Evolutionary conservation across 768 basidiomycete genomes (phyloP), one percentile per base, ranked within the genome.

Genomic region (Boletus fagicola): DNA sequence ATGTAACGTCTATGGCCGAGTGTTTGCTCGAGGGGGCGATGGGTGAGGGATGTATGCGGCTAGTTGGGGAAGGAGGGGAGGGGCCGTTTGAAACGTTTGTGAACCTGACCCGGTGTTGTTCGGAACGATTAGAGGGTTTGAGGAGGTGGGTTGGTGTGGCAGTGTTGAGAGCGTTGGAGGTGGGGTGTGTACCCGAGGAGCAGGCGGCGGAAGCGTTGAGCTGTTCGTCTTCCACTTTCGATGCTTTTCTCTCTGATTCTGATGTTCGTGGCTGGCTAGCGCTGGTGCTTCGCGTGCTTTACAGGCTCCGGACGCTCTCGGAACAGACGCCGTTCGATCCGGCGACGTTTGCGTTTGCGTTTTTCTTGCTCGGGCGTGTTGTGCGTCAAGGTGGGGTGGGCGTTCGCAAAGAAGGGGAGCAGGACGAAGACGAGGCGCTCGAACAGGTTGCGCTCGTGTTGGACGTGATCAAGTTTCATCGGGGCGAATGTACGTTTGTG

Each of bases 241-340:
- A 20, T 5, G 2, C 18, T 28, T 16, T 9, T 16, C 13, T 13
- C 10, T 5, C 18, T 15, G 2, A n/a, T 4, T 30, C 54, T 54
- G 53, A 16, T 11, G 26, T 12, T 30, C 15, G 10, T 26, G 15
- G 26, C 10, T 26, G 15, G 26, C 10, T 56, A 94, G 94, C 78
- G 7, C 76, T 98, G 33, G 79, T 95, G 26, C 76, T 91, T 46
- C 90, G 97, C 28, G 86, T 98, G 1, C 77, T 99, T 2, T 90
- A 96, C 69, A 85, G 91, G 20, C 70, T 98, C 0, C 85, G 90
- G 20, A 88, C 82, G 56, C 76, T 95, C 4, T 86, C 92, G 0
- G 91, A 95, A 59, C 87, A 92, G 61, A 74, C 82, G 0, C 84
- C 93, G 0, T 87, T 98, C 50, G 92, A 96, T 67, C 80, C 88